Conservation (phyloP, 441 rosid genomes). For the Erysimum pusillum region DNA sequence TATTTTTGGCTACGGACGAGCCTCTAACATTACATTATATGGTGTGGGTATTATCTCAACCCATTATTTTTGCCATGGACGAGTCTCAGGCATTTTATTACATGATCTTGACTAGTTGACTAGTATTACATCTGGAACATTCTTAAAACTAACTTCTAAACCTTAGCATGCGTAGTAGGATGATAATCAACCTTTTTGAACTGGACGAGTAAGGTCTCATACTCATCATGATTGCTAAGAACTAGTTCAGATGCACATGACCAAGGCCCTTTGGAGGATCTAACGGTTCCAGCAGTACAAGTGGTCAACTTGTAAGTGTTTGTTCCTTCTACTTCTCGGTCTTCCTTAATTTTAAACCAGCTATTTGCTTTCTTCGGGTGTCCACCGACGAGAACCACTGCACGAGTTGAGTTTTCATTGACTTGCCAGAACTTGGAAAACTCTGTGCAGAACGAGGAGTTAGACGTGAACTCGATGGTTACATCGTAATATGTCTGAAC, state of each 20-base stretch:
- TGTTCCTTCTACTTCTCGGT: background rate
- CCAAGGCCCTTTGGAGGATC: conserved; percentile 3
- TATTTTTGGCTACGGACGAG: no score
- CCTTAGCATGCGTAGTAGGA: background rate
- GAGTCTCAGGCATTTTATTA: no score
- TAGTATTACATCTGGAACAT: no score
- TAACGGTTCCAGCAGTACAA: background rate
- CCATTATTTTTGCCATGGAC: no score
- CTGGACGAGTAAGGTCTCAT: background rate
- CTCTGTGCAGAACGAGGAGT: conserved; percentile 9
- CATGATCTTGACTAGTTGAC: no score
- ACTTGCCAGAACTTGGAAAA: conserved; percentile 35
- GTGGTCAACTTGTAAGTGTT: conserved; percentile 33
- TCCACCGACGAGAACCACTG: no score
- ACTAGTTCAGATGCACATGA: no score
- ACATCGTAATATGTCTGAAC: no score
- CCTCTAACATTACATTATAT: no score
- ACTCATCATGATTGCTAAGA: background rate
- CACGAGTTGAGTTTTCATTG: background rate
- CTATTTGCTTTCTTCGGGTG: no score
- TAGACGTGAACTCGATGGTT: conserved; percentile 11
- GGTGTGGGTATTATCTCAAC: no score
- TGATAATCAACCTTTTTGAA: background rate
- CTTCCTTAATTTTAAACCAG: conserved; percentile 9
- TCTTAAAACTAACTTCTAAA: no score